These are phyloP conservation scores for Lathyrus sativus DNA, from an alignment of 306 rosid genomes.

Conservation along the genomic window DNA sequence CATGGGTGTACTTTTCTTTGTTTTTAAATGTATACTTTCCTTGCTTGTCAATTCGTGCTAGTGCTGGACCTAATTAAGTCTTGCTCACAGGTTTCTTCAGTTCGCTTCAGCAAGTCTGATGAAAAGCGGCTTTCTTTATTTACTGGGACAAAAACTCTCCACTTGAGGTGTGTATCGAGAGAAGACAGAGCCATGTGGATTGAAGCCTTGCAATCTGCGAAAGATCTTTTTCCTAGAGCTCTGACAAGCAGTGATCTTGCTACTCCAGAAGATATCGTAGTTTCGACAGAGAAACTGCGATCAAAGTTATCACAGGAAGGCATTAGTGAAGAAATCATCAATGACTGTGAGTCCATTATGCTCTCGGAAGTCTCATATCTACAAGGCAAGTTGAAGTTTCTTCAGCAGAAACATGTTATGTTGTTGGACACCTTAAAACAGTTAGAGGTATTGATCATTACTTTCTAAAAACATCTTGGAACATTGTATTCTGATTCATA, in stretches of 20 bases:
- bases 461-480: slow-evolving; percentile 24
- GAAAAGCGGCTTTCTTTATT: slow-evolving; percentile 90
- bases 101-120: slow-evolving; percentile 97
- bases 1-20: slow-evolving; percentile 20
- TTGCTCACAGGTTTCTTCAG: slow-evolving; percentile 84
- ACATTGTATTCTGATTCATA: slow-evolving; percentile 12
- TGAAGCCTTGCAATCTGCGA: slow-evolving; percentile 82
- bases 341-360: slow-evolving; percentile 89
- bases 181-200: slow-evolving; percentile 91
- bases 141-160: slow-evolving; percentile 96
- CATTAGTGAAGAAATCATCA: slow-evolving; percentile 62
- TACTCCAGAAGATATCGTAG: slow-evolving; percentile 73
- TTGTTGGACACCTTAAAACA: slow-evolving; percentile 82
- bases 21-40: slow-evolving; percentile 16
- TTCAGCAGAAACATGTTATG: slow-evolving; percentile 75
- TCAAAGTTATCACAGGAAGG: slow-evolving; percentile 80
- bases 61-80: slow-evolving; percentile 40
- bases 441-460: slow-evolving; percentile 68
- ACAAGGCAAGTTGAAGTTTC: slow-evolving; percentile 72
- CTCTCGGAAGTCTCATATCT: slow-evolving; percentile 84
- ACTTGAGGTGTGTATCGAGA: slow-evolving; percentile 74
- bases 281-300: slow-evolving; percentile 90
- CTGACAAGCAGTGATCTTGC: slow-evolving; percentile 73
- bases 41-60: slow-evolving; percentile 26
- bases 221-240: slow-evolving; percentile 88